Evolutionary conservation across 345 rosid genomes (phyloP).

Genomic region (Eucalyptus lansdowneana): DNA sequence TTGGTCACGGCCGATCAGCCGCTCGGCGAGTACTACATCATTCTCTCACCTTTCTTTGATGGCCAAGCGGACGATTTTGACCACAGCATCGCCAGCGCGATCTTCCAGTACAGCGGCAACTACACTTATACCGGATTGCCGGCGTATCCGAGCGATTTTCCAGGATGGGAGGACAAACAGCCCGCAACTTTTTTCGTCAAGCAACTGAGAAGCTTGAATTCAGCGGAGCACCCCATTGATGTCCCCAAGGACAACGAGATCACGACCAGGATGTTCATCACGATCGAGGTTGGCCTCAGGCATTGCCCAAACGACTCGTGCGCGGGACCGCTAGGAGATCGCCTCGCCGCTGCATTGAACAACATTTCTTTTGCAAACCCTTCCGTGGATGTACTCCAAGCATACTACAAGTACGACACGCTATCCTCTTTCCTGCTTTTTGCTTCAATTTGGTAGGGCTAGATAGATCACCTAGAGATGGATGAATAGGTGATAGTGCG

Average conservation of each 20-base stretch:
- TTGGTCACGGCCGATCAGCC: conserved; percentile 7
- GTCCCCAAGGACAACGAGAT: conserved; percentile 3
- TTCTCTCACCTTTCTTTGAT: neutral
- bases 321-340: conserved; percentile 15
- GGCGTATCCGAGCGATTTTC: neutral
- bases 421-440: neutral
- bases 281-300: neutral
- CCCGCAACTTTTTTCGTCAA: neutral
- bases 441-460: too few relatives aligned
- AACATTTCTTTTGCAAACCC: conserved; percentile 22
- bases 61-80: neutral
- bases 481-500: too few relatives aligned
- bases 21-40: conserved; percentile 9
- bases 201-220: neutral
- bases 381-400: conserved; percentile 17
- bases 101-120: conserved; percentile 21
- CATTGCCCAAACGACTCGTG: conserved; percentile 5
- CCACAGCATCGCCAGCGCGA: conserved; percentile 12
- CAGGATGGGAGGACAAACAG: neutral
- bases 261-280: neutral
- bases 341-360: conserved; percentile 32
- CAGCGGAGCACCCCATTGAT: conserved; percentile 3
- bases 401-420: conserved; percentile 11
- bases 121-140: neutral
- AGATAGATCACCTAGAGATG: too few relatives aligned